Evolutionary conservation across 257 asterid genomes (phyloP), one percentile per base, ranked within the genome.

Genomic region (Ligustrum vulgare): DNA sequence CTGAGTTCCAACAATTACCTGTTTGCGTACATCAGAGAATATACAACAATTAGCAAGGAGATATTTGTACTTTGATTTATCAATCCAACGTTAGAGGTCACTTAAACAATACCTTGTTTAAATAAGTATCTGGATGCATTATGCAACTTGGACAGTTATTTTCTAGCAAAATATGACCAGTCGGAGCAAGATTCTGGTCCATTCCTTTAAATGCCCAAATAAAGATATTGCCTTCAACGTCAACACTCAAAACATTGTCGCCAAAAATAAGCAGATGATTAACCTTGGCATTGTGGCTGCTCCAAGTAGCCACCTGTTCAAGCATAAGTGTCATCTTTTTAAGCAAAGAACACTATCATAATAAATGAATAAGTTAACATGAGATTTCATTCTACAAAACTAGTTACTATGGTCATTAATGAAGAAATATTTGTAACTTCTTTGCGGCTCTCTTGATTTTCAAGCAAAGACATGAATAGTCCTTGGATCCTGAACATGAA

Each of bases 41-140:
- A 51, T 18, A 51, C 64, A 68, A 47, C 70, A 8, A 68, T 49
- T 45, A 49, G 36, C 10, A 68, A 69, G 76, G 75, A 69, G 22
- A 34, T 41, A 36, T 71, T 69, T 65, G 62, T 68, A 70, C 35
- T 35, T 16, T 49, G 18, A 73, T 33, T 36, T 73, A 67, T 66
- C 56, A 43, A 54, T 60, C 37, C 18, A 33, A 25, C 58, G 31
- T 36, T 22, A 66, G 67, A 47, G 33, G 56, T 8, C 63, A 75
- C 32, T 2, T 9, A 28, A 69, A 68, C 4, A 15, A 64, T 86
- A 91, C 98, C 98, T 94, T 92, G 81, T 94, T 91, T 79, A 94
- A 81, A 78, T 94, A 94, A 69, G 98, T 92, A 81, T 92, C 98
- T 4, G 98, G 98, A 78, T 94, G 98, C 92, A 91, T 84, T 77